Base-by-base conservation (phyloP, 805 yeast genomes). In the Cyberlindnera subsufficiens region DNA sequence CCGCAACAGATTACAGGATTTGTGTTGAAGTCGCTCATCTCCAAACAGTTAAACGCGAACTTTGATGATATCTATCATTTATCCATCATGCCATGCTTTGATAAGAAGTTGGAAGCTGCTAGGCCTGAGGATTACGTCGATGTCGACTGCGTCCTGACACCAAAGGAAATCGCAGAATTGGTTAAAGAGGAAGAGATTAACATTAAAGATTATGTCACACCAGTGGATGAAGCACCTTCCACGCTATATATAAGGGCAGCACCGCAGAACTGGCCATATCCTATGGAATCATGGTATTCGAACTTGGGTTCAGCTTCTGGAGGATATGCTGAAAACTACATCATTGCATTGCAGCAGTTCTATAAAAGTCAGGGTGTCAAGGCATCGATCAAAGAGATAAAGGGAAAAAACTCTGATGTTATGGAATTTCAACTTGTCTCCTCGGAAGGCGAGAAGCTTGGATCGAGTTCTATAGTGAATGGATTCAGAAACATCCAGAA, bases 401-500 rank as follows among this genome's bases (percentile, higher is more conserved):
- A 65, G 15, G 93, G 98, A 2, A 76, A 84, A 51, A 91, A 91
- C 61, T 59, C 77, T 4, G 98, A 57, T 36, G 74, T 86, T 18
- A 71, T 73, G 43, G 97, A 91, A 61, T 68, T 78, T 55, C 69
- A 82, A 25, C 64, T 91, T 19, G 56, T 78, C 9, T 32, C 37
- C 1, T 56, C 60, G 11, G 59, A 52, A 14, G 54, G 61, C 1
- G 57, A 57, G 6, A 64, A 74, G 6, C 30, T 90, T 49, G 73
- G 78, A 43, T 60, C 79, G 51, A 68, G 86, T 49, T 75, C 84
- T 42, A 78, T 82, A 31, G 80, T 91, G 1, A 90, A 90, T 60
- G 99, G 99, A 18, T 93, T 93, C 64, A 74, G 91, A 49, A 93
- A 93, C 62, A 91, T 93, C 47, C 99, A 93, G 61, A 93, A 93